Evolutionary conservation across 768 basidiomycete genomes (phyloP), one percentile per base, ranked within the genome.

Genomic region (Russula vinacea): DNA sequence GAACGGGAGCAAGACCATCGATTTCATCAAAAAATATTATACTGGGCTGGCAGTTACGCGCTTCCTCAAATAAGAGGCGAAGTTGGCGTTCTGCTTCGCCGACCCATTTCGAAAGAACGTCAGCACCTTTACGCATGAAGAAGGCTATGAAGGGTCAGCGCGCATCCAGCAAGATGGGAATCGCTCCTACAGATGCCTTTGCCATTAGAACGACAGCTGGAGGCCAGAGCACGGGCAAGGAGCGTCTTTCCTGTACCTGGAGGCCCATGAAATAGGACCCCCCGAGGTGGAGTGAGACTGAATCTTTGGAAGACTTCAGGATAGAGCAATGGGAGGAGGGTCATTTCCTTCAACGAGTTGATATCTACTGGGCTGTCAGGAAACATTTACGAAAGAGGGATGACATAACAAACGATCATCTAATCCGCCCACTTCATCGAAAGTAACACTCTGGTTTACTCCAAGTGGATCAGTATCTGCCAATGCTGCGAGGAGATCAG

Each of bases 1-100:
- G 88, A 2, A 98, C 96, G 2, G 97, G 97, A 14, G 97, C 97
- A 22, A 99, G 85, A 68, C 96, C 97, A 72, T 99, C 97, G 69
- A 99, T 98, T 77, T 99, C 97, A 73, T 99, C 97, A 74, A 99
- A 98, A 79, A 99, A 99, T 72, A 99, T 98, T 75, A 98, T 98
- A 68, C 88, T 90, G 0, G 97, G 96, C 71, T 98, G 96, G 57
- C 85, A 89, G 58, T 88, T 86, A 55, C 87, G 84, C 1, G 97
- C 97, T 78, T 98, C 96, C 68, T 98, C 96, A 73, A 99, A 99
- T 16, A 98, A 80, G 45, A 98, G 81, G 1, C 97, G 86, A 3
- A 99, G 81, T 73, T 98, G 96, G 2, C 97, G 86, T 73, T 98
- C 97, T 6, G 97, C 96, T 77, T 99, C 97, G 58, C 97, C 97